Base-by-base conservation (phyloP, 139 green algal genomes). In the Trebouxia sp. region DNA sequence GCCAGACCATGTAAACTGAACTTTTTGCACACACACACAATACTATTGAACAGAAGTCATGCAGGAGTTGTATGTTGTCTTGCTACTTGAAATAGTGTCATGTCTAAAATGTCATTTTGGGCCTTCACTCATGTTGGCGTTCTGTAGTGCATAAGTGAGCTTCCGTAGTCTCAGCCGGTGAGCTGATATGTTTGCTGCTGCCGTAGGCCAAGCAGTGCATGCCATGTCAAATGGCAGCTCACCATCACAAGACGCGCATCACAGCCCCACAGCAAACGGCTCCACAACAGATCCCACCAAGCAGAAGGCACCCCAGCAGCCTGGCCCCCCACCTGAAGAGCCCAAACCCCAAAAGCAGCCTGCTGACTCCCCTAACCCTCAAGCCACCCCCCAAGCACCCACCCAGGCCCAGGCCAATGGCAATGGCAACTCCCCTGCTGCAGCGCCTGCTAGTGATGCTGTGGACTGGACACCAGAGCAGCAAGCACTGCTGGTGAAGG, bases 401-500 rank as follows among this genome's bases (percentile, higher is more conserved):
- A 8, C 20, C 20, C 45, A 48, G 79, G 47, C 39, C 56, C 55
- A 69, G 43, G 77, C n/a, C 5, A 45, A 48, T 28, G 66, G 28
- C 3, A 12, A 20, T 28, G 66, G 28, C 3, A 12, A 20, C 39
- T 50, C 41, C 9, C 38, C 14, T 38, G 39, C 28, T 53, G 48
- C 47, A 37, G 62, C 15, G 24, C 28, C 56, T 14, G 50, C 32
- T 32, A 26, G 32, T 43, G 41, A 62, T 5, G 26, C 45, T 39
- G 51, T 39, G 51, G 51, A 41, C 79, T 98, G 94, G 94, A 92
- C 69, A 12, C 88, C 95, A 58, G 92, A 82, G 69, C 92, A 98
- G 85, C 90, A 97, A 85, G 75, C 97, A 50, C 92, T 89, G 0
- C 86, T 98, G 45, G 93, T 98, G 42, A 92, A 96, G 80, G 95